Conservation (phyloP, 768 basidiomycete species). For the Pulveroboletus sp. region DNA sequence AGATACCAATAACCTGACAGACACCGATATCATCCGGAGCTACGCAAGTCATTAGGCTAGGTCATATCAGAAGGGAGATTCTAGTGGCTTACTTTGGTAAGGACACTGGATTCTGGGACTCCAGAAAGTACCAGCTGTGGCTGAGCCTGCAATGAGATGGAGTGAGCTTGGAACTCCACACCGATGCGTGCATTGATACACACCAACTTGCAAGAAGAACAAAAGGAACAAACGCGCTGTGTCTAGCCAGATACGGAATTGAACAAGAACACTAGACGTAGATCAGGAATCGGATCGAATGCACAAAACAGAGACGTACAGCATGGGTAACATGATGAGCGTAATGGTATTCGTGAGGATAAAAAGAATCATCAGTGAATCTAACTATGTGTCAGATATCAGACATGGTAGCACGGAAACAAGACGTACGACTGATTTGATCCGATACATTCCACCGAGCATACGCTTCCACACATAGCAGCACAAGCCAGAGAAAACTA, state of each 20-base stretch:
- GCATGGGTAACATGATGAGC: conserved; percentile 38
- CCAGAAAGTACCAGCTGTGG: conserved; percentile 42
- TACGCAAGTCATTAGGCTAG: conserved; percentile 11
- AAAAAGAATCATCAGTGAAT: conserved; percentile 43
- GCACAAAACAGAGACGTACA: conserved; percentile 34
- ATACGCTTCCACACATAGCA: conserved; percentile 46
- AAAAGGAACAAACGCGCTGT: conserved; percentile 48
- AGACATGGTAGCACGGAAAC: background rate
- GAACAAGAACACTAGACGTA: conserved; percentile 39
- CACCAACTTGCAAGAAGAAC: conserved; percentile 46
- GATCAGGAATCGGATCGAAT: background rate
- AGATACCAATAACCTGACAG: conserved; percentile 49
- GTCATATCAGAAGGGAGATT: background rate
- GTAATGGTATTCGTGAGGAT: conserved; percentile 40
- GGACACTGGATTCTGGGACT: conserved; percentile 43
- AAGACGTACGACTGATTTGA: conserved; percentile 41
- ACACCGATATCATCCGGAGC: conserved; percentile 40
- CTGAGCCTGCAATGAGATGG: conserved; percentile 34
- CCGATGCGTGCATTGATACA: conserved; percentile 4
- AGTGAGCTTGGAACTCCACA: background rate
- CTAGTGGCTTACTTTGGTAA: conserved; percentile 35
- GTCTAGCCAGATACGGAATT: conserved; percentile 55
- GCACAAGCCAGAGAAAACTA: conserved; percentile 47
- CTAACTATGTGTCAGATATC: conserved; percentile 5
- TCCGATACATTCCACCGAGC: conserved; percentile 46